Percentiles rank a stretch among this genome's conserved stretches.
Conservation (phyloP, 345 rosid genomes). For the Moricandia moricandioides region DNA sequence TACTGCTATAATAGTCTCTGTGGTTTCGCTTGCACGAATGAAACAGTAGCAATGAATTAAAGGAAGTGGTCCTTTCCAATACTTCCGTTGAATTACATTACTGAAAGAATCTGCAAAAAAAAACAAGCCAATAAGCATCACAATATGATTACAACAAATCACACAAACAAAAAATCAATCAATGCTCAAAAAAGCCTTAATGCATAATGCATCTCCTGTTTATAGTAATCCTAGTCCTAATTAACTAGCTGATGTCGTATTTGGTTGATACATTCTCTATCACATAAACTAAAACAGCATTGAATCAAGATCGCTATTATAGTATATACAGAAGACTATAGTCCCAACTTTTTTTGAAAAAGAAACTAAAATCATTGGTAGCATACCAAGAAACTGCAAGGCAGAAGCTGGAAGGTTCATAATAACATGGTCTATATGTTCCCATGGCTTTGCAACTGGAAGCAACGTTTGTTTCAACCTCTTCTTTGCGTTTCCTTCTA, state of each 20-base stretch:
- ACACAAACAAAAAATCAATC: background rate
- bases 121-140: background rate
- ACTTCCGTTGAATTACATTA: conserved; percentile 49
- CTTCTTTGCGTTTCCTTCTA: no score
- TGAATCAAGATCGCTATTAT: no score
- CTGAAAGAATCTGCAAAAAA: conserved; percentile 63
- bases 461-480: no score
- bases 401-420: no score
- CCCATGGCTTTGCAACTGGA: no score
- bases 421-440: no score
- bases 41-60: conserved; percentile 89
- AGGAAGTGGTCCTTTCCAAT: conserved; percentile 78
- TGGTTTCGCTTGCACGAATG: conserved; percentile 68
- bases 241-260: background rate
- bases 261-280: background rate
- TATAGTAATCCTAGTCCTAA: background rate
- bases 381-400: no score
- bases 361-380: no score
- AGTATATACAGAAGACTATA: no score
- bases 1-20: conserved; percentile 59
- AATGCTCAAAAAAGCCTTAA: background rate
- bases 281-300: background rate
- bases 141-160: background rate
- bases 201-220: background rate
- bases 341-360: no score